Evolutionary conservation across 1,139 yeast species (phyloP).

Genomic region (Blastobotrys indianensis): DNA sequence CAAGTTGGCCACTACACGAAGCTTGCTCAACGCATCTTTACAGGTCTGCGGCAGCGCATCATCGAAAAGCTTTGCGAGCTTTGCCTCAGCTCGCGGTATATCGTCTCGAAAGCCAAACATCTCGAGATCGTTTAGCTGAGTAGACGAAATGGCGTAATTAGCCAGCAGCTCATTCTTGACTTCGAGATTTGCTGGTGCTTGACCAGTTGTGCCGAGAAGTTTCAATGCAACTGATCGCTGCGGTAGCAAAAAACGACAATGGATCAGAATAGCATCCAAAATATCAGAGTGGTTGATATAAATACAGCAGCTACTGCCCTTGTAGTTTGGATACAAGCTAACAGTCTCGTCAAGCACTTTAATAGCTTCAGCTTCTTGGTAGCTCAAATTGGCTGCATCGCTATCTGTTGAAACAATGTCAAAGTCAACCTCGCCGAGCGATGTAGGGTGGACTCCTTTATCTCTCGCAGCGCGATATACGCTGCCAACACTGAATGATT

Average conservation of each 20-base stretch:
- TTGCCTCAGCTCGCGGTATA: conserved; percentile 55
- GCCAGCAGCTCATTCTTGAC: conserved; percentile 59
- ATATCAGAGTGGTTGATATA: conserved; percentile 77
- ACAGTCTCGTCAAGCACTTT: conserved; percentile 74
- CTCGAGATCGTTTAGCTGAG: conserved; percentile 75
- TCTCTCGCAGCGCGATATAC: conserved; percentile 66
- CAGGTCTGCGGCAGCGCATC: conserved; percentile 59
- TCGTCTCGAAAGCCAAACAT: conserved; percentile 70
- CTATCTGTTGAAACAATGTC: conserved; percentile 51
- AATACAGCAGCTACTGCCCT: conserved; percentile 47
- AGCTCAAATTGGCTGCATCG: conserved; percentile 38
- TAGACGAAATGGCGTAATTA: conserved; percentile 70
- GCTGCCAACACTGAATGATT: conserved; percentile 62
- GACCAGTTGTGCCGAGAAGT: conserved; percentile 68
- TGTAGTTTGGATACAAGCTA: conserved; percentile 58
- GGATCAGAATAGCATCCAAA: conserved; percentile 65
- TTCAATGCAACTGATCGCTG: conserved; percentile 64
- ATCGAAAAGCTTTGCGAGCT: conserved; percentile 62
- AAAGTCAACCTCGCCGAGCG: conserved; percentile 76
- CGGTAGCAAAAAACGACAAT: conserved; percentile 69
- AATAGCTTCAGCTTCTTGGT: conserved; percentile 81
- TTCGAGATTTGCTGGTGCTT: conserved; percentile 60
- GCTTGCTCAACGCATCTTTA: conserved; percentile 56
- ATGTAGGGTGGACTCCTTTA: conserved; percentile 66
- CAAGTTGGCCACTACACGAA: conserved; percentile 50